A percentile compares a stretch with the other conserved stretches of the same genome.
Evolutionary conservation across 2,329 filamentous ascomycete genomes (phyloP).

Genomic region (Fusarium domesticum): DNA sequence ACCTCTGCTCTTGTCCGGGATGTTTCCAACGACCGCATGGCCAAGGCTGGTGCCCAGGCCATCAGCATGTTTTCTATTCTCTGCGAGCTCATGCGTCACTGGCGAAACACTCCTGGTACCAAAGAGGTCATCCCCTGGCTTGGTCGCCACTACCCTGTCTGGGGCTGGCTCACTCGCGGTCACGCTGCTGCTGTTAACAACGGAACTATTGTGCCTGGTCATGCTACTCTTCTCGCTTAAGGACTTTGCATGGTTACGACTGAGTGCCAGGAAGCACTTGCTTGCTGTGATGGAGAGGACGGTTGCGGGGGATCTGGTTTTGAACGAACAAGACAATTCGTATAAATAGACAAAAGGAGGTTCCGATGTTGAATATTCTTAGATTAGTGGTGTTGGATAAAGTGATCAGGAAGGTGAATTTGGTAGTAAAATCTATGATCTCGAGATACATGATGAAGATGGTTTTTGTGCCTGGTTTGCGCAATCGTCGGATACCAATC

Average conservation of each 20-base stretch:
- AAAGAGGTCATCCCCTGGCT: conserved; percentile 60
- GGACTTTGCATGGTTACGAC: too few relatives aligned
- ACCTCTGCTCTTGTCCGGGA: conserved; percentile 59
- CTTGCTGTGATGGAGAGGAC: not conserved
- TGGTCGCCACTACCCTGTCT: conserved; percentile 62
- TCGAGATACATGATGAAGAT: too few relatives aligned
- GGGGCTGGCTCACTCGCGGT: conserved; percentile 59
- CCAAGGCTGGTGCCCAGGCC: conserved; percentile 62
- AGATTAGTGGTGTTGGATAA: too few relatives aligned
- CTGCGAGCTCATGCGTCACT: conserved; percentile 69
- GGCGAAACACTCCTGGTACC: conserved; percentile 54
- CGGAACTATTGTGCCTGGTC: conserved; percentile 56
- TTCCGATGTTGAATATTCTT: too few relatives aligned
- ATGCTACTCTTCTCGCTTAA: conserved; percentile 36
- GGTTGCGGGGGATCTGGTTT: too few relatives aligned
- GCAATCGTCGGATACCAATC: too few relatives aligned
- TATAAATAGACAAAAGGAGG: too few relatives aligned
- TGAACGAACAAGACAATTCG: too few relatives aligned
- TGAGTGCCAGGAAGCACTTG: too few relatives aligned
- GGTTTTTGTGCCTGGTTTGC: too few relatives aligned
- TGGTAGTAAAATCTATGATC: too few relatives aligned
- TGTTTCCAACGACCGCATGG: conserved; percentile 65
- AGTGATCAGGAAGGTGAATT: too few relatives aligned
- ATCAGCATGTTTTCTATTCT: conserved; percentile 62
- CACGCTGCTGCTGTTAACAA: conserved; percentile 60